Percentiles rank a stretch among this genome's conserved stretches.
phyloP scores from a whole-genome alignment of 352 stramenopile species.

The Pythium sp. region DNA sequence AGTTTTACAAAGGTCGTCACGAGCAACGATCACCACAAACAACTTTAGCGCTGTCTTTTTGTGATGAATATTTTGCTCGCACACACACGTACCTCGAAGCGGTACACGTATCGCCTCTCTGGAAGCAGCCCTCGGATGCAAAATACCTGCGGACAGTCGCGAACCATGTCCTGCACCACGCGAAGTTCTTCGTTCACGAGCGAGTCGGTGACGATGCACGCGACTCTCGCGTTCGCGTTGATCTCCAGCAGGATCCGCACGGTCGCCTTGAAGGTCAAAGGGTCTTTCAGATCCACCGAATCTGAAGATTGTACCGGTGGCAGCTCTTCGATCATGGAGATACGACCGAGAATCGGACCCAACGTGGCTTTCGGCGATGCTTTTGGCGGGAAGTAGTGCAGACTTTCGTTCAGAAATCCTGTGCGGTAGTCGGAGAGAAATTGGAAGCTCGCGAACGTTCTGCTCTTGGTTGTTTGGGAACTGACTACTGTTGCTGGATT shows the following conservation, averaged over 20 bases:
- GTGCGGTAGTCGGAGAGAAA: slow-evolving; percentile 57
- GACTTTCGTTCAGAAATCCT: slow-evolving; percentile 46
- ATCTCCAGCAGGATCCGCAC: slow-evolving; percentile 69
- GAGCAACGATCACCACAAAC: not conserved
- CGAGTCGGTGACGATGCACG: slow-evolving; percentile 62
- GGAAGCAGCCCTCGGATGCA: slow-evolving; percentile 37
- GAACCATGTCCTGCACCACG: slow-evolving; percentile 28
- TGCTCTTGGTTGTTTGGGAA: slow-evolving; percentile 1
- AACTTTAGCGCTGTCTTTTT: not conserved
- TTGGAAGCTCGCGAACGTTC: slow-evolving; percentile 50
- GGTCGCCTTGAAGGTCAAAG: slow-evolving; percentile 14
- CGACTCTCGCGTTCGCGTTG: slow-evolving; percentile 44
- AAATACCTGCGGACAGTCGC: slow-evolving; percentile 46
- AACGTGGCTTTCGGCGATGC: slow-evolving; percentile 38
- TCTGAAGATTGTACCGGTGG: not conserved
- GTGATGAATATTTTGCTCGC: not conserved
- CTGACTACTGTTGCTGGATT: not conserved
- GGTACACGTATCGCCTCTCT: slow-evolving; percentile 64
- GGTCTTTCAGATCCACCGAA: slow-evolving; percentile 13
- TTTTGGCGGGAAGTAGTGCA: slow-evolving; percentile 51
- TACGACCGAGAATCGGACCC: slow-evolving; percentile 56
- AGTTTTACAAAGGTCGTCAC: no score
- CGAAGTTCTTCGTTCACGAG: slow-evolving; percentile 50
- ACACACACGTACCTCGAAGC: slow-evolving; percentile 44
- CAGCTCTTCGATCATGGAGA: slow-evolving; percentile 19